phyloP scores from a whole-genome alignment of 2,329 filamentous ascomycete genomes.

The Chaetomium olivaceum region DNA sequence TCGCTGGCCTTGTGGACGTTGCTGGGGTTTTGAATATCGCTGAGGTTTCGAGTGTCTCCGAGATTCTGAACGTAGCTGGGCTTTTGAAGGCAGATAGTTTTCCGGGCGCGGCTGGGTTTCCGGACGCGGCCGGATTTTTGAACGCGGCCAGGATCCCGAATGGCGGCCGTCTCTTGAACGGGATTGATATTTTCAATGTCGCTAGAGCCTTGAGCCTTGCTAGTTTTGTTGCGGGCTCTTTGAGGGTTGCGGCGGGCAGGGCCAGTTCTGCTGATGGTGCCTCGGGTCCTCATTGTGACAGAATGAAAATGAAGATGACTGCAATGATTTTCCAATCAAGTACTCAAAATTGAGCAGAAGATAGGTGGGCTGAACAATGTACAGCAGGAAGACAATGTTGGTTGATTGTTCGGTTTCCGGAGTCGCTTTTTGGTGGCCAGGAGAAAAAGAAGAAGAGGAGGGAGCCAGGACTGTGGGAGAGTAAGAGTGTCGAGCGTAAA shows the following conservation, averaged over 20 bases:
- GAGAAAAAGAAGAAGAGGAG: background rate
- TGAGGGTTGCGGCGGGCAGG: background rate
- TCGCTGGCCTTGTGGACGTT: background rate
- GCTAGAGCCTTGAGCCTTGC: too few relatives aligned
- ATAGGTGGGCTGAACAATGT: background rate
- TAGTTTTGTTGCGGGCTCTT: background rate
- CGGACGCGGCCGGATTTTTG: background rate
- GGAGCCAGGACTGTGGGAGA: background rate
- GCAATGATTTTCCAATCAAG: background rate
- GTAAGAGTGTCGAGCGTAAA: background rate
- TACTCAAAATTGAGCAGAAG: conserved; percentile 8
- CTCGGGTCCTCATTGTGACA: background rate
- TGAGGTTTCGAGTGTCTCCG: background rate
- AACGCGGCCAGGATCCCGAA: background rate
- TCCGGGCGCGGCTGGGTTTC: background rate
- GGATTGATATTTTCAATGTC: too few relatives aligned
- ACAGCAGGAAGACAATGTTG: conserved; percentile 1
- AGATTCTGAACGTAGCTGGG: too few relatives aligned
- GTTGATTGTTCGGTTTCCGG: background rate
- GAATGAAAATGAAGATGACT: background rate
- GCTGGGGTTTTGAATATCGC: background rate
- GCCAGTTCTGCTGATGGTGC: background rate
- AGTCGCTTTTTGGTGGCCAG: background rate
- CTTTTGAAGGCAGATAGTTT: background rate
- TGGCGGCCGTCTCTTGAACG: background rate